phyloP scores from a whole-genome alignment of 139 green algal genomes.

The Closterium sp. region DNA sequence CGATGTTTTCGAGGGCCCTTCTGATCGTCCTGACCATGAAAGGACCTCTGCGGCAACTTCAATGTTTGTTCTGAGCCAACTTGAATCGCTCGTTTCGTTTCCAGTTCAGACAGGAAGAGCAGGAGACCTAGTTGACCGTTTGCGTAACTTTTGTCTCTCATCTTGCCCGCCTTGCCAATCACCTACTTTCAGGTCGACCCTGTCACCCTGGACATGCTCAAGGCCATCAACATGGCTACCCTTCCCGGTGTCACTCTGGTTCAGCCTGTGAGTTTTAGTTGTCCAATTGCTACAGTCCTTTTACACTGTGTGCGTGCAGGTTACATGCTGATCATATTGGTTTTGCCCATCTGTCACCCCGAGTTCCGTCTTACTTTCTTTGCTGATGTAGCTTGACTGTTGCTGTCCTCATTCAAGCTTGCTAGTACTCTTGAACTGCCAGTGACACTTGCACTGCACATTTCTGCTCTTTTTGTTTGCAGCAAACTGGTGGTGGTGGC shows the following conservation, averaged over 20 bases:
- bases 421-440: neutral
- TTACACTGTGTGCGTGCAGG: too few relatives aligned
- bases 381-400: neutral
- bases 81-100: too few relatives aligned
- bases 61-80: too few relatives aligned
- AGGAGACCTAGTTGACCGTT: neutral
- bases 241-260: slow-evolving; percentile 76
- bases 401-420: neutral
- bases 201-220: slow-evolving; percentile 96
- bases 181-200: slow-evolving; percentile 73
- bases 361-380: neutral
- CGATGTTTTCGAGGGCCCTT: too few relatives aligned
- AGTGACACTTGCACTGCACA: neutral
- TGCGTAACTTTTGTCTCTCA: too few relatives aligned
- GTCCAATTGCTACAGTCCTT: too few relatives aligned
- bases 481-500: neutral
- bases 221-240: slow-evolving; percentile 83
- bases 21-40: too few relatives aligned
- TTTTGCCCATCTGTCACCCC: neutral
- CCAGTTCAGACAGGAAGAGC: neutral
- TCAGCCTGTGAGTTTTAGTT: slow-evolving; percentile 8
- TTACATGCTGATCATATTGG: too few relatives aligned
- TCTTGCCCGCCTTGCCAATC: neutral
- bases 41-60: too few relatives aligned
- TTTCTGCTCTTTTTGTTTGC: neutral